Evolutionary conservation across 768 basidiomycete genomes (phyloP).

Genomic region (Termitomyces sp.): DNA sequence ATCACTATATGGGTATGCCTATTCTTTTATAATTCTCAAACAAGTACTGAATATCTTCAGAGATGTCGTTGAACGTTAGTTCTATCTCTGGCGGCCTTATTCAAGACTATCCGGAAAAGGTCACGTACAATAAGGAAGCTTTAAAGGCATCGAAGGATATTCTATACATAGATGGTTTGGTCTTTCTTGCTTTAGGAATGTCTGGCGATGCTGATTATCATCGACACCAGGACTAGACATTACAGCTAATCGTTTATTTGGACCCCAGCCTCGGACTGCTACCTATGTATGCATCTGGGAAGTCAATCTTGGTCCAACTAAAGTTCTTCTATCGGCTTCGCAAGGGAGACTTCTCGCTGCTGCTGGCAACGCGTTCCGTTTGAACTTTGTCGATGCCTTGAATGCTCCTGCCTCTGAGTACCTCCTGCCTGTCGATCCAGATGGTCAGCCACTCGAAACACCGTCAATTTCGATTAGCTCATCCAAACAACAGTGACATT

Average conservation of each 20-base stretch:
- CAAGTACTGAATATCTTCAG: conserved; percentile 30
- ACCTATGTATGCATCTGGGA: conserved; percentile 97
- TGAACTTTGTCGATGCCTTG: conserved; percentile 69
- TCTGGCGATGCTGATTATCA: background rate
- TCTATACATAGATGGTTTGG: conserved; percentile 47
- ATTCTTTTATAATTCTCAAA: background rate
- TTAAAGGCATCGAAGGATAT: conserved; percentile 25
- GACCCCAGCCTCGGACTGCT: conserved; percentile 77
- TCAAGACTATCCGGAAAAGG: conserved; percentile 41
- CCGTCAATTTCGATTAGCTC: background rate
- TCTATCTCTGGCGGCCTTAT: conserved; percentile 53
- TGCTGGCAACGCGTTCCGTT: conserved; percentile 52
- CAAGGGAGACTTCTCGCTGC: conserved; percentile 50
- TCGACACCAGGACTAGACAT: conserved; percentile 64
- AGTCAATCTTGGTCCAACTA: conserved; percentile 64
- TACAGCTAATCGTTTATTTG: conserved; percentile 83
- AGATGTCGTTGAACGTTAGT: conserved; percentile 74
- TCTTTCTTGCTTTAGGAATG: background rate
- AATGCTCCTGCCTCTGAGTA: conserved; percentile 81
- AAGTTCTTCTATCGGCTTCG: conserved; percentile 48
- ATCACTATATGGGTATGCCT: conserved; percentile 74
- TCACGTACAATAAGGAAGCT: conserved; percentile 21
- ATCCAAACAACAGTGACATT: conserved; percentile 65
- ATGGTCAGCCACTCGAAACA: conserved; percentile 48
- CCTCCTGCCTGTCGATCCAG: conserved; percentile 61